Evolutionary conservation across 805 yeast genomes (phyloP), one percentile per base, ranked within the genome.

Genomic region (Monosporozyma siamensis): DNA sequence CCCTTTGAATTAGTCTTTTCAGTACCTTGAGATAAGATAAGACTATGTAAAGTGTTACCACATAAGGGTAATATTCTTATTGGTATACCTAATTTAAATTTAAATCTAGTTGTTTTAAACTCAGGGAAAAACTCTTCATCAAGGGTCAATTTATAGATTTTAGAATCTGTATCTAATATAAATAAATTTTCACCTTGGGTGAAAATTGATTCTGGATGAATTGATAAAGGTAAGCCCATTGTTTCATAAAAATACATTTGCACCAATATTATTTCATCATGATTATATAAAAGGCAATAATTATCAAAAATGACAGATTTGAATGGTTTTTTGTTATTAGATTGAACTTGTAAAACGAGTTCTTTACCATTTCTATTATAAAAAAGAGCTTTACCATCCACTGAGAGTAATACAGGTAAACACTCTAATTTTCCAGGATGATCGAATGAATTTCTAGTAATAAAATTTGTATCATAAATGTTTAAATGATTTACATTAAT

Each of bases 321-420:
- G 22, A 32, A 32, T 5, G 18, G 11, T 32, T 20, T 12, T 17
- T 18, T 18, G 18, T 18, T 6, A 9, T 9, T 17, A 4, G 42
- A 40, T 4, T 11, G 8, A 20, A 40, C 6, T 14, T 34, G 29
- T n/a, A 40, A 20, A 4, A 6, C 4, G 12, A 38, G 8, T 6
- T 32, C 14, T 15, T 36, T 7, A 10, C 29, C 32, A 17, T 18
- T 14, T 14, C 29, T 20, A 24, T 29, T 12, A 24, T 15, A 36
- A 43, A 43, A 21, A 17, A 18, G 22, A 10, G 39, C 32, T 21
- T 25, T 30, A 10, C 44, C 41, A 40, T 31, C 15, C 17, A 27
- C 15, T 11, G 18, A 18, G 17, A 29, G 29, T 3, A 35, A 21
- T 6, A 39, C 26, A 11, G 35, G 35, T 10, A 18, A 10, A 18